phyloP scores from a whole-genome alignment of 2,329 filamentous ascomycete genomes.

The Penicillium griseofulvum region DNA sequence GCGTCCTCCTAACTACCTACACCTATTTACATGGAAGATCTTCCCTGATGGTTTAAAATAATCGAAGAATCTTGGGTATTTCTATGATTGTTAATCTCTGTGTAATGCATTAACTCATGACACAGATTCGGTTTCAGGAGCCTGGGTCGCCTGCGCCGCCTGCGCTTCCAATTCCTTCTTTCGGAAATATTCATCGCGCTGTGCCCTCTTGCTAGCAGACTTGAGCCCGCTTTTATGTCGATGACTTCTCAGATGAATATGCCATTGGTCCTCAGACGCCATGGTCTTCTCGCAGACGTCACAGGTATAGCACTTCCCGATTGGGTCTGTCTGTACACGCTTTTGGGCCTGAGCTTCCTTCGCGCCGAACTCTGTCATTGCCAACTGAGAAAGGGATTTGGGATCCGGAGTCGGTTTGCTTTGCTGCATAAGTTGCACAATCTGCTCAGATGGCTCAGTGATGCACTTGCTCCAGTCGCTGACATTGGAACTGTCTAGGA shows the following conservation, averaged over 20 bases:
- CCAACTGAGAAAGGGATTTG: conserved; percentile 57
- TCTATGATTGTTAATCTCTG: neutral
- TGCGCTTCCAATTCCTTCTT: conserved; percentile 19
- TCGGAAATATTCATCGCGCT: conserved; percentile 35
- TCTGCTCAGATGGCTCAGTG: conserved; percentile 58
- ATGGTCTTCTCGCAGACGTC: conserved; percentile 64
- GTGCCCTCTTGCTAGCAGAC: conserved; percentile 28
- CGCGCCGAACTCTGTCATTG: conserved; percentile 56
- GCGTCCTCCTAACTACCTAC: neutral
- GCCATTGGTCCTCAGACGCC: conserved; percentile 58
- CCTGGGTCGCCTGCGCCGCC: conserved; percentile 1
- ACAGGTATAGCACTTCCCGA: conserved; percentile 58
- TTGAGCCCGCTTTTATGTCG: conserved; percentile 60
- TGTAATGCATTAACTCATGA: neutral
- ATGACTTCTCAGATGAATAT: conserved; percentile 54
- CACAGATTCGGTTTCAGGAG: neutral
- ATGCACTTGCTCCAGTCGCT: conserved; percentile 63
- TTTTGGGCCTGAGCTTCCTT: conserved; percentile 51
- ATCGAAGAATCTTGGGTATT: neutral
- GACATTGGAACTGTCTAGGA: conserved; percentile 76
- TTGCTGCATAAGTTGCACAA: conserved; percentile 64
- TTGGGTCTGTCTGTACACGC: conserved; percentile 44
- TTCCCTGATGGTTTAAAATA: neutral
- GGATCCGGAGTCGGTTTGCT: conserved; percentile 55
- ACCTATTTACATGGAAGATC: neutral